Conservation (phyloP, 2,329 filamentous ascomycete genomes). For the Curvularia sp. region DNA sequence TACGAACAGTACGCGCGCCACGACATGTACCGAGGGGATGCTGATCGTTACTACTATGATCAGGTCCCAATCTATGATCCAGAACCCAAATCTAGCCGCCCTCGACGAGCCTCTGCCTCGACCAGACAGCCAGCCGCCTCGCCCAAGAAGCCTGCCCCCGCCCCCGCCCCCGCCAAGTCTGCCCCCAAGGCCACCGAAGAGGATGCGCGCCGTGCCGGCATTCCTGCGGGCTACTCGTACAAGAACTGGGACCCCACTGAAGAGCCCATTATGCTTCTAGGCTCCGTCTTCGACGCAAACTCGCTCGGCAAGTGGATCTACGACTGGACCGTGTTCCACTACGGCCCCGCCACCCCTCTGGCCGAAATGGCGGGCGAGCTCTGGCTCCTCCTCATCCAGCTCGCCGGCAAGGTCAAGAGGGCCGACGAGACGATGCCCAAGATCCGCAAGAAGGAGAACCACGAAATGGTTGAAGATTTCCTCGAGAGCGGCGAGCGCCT, state of each 20-base stretch:
- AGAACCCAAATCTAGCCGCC: constrained; percentile 56
- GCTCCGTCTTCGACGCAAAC: constrained; percentile 96
- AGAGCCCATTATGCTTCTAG: constrained; percentile 90
- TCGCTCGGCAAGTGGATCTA: constrained; percentile 99
- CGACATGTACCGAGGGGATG: constrained; percentile 61
- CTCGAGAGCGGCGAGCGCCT: constrained; percentile 87
- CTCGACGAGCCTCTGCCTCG: constrained; percentile 63
- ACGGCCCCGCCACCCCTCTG: constrained; percentile 81
- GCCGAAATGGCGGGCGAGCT: constrained; percentile 92
- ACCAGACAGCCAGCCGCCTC: constrained; percentile 52
- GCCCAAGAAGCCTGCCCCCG: constrained; percentile 43
- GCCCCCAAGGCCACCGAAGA: constrained; percentile 67
- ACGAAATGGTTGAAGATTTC: constrained; percentile 87
- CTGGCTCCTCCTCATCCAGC: constrained; percentile 92
- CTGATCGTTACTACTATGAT: constrained; percentile 61
- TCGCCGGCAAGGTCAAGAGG: constrained; percentile 92
- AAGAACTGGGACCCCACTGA: constrained; percentile 99
- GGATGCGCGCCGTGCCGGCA: constrained; percentile 68
- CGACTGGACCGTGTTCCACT: constrained; percentile 95
- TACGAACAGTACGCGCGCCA: constrained; percentile 59
- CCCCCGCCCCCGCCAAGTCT: constrained; percentile 37
- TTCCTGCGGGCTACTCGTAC: constrained; percentile 88
- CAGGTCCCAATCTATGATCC: constrained; percentile 58
- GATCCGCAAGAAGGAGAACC: constrained; percentile 75
- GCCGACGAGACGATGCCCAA: constrained; percentile 78